Base-by-base conservation (phyloP, 164 flowering plant species). In the Vitis riparia region DNA sequence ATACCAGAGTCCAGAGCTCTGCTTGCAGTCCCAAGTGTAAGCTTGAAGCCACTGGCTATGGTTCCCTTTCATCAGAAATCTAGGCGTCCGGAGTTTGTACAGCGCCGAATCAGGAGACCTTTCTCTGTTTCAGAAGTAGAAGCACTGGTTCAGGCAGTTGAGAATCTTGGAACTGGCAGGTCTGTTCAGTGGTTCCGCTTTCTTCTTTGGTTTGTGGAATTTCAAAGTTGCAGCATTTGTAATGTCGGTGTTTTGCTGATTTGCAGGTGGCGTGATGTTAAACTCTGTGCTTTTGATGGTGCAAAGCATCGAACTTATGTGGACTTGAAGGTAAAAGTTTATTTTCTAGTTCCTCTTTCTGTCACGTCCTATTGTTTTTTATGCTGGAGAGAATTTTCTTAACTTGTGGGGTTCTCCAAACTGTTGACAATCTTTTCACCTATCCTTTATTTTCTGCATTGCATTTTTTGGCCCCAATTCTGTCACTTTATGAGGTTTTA, bases 1-100 rank as follows among this genome's bases (percentile, higher is more conserved):
- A 12, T 59, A 3, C 55, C 75, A 1, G 88, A 88, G 69, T 85
- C 90, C 48, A 78, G 67, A 75, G 94, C 98, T 3, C 71, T 92
- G 70, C 88, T 96, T 70, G 66, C 87, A 13, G 67, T 87, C 53
- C 87, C 94, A 27, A 73, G 78, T 9, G 71, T 74, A 67, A 83
- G 71, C 32, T 79, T 64, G 49, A 89, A 87, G 70, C 84, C 95
- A 32, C 62, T 91, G 63, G 79, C 91, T 60, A 32, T 27, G 63
- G 63, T 60, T 17, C 63, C 63, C 14, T 9, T 60, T 9, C 37
- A 60, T 2, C 63, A 29, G 44, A 27, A 60, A 29, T 11, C 14
- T 60, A 17, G 47, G 9, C 37, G 19, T 29, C n/a, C 63, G 2
- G 63, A 60, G 6, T 27, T 60, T 60, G 37, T 32, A 29, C 52